phyloP scores from a whole-genome alignment of 1,284 basidiomycete species.

The Rhodotorula sp. region DNA sequence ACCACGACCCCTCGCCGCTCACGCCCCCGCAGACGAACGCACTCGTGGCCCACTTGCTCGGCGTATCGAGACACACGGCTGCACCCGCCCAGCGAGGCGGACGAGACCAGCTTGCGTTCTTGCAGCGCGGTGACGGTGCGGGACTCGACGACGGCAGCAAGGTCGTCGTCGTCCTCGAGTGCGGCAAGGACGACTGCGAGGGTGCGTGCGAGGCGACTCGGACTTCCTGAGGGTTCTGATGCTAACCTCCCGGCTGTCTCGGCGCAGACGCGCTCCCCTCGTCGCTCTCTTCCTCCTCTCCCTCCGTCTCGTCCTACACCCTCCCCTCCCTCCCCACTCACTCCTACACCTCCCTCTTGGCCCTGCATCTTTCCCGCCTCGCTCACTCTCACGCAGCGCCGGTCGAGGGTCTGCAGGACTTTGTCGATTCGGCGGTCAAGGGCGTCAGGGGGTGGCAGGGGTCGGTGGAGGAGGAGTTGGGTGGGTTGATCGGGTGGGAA shows the following conservation, averaged over 20 bases:
- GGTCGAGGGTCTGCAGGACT: conserved; percentile 10
- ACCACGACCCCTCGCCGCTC: no score
- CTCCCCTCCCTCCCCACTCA: conserved; percentile 28
- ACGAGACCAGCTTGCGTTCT: no score
- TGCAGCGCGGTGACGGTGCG: no score
- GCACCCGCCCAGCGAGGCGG: no score
- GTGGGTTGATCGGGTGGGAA: conserved; percentile 32
- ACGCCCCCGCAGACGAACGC: no score
- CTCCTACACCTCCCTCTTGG: conserved; percentile 33
- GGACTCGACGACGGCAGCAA: background rate
- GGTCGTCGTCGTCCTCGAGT: conserved; percentile 36
- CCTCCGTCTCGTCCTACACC: background rate
- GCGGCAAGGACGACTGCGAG: conserved; percentile 19
- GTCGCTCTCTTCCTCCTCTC: background rate
- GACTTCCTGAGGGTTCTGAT: no score
- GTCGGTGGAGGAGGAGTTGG: conserved; percentile 37
- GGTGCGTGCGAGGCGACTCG: background rate
- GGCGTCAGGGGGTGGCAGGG: conserved; percentile 33
- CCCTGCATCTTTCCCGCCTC: conserved; percentile 39
- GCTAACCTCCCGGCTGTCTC: no score
- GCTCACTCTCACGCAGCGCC: conserved; percentile 4
- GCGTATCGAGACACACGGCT: no score
- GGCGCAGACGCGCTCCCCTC: background rate
- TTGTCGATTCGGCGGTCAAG: conserved; percentile 31
- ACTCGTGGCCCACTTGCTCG: no score